These are phyloP conservation scores for Penicillium italicum DNA, from an alignment of 2,329 filamentous ascomycete species.

Conservation along the genomic window DNA sequence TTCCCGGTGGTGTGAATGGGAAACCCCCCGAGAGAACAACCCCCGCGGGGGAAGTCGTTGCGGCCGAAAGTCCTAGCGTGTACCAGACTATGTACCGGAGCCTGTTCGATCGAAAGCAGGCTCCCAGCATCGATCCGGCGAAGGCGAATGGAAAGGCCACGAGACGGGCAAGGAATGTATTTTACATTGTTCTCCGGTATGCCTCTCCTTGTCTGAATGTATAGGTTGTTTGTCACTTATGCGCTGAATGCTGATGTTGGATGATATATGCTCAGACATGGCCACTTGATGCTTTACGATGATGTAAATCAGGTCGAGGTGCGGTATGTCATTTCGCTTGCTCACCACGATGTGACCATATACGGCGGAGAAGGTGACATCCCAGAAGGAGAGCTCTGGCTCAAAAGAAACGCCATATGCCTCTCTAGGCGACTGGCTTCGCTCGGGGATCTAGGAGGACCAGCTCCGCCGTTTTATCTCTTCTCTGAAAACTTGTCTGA, in stretches of 20 bases:
- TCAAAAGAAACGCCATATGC: slow-evolving; percentile 88
- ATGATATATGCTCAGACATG: slow-evolving; percentile 58
- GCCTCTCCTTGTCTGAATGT: slow-evolving; percentile 21
- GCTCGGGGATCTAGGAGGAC: slow-evolving; percentile 52
- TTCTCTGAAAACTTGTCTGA: slow-evolving; percentile 95
- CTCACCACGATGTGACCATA: slow-evolving; percentile 76
- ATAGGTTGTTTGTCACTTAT: background rate
- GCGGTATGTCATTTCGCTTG: slow-evolving; percentile 88
- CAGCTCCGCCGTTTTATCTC: slow-evolving; percentile 81
- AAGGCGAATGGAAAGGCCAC: slow-evolving; percentile 49
- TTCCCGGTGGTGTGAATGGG: slow-evolving; percentile 84
- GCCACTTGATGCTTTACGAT: slow-evolving; percentile 96
- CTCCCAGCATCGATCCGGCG: slow-evolving; percentile 52
- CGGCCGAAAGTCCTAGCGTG: slow-evolving; percentile 81
- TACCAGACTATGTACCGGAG: slow-evolving; percentile 98
- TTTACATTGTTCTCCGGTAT: slow-evolving; percentile 85
- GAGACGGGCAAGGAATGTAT: slow-evolving; percentile 75
- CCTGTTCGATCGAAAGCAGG: slow-evolving; percentile 78
- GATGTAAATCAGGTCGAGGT: slow-evolving; percentile 94
- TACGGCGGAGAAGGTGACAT: slow-evolving; percentile 75
- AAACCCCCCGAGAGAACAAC: slow-evolving; percentile 85
- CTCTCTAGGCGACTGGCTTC: slow-evolving; percentile 62
- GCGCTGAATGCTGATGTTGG: slow-evolving; percentile 15
- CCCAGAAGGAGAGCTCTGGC: slow-evolving; percentile 89
- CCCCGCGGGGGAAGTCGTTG: slow-evolving; percentile 72